Conservation (phyloP, 257 asterid species). For the Przewalskia tangutica region DNA sequence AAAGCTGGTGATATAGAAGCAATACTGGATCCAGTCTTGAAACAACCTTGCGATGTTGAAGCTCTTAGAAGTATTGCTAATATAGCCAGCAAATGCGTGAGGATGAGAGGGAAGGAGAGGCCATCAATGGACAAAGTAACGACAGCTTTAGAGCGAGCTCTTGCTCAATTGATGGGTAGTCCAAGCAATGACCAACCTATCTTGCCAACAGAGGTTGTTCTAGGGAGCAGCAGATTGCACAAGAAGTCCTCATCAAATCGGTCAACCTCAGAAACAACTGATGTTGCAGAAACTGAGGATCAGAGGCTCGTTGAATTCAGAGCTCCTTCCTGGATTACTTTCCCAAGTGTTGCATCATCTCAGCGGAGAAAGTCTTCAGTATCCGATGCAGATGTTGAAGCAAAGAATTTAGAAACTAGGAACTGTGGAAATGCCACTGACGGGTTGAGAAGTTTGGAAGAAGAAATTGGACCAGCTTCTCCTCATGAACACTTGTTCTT, state of each 20-base stretch:
- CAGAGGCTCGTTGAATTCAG: constrained; percentile 69
- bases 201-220: constrained; percentile 80
- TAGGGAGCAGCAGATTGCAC: constrained; percentile 88
- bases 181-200: constrained; percentile 88
- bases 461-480: constrained; percentile 91
- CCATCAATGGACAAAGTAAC: constrained; percentile 95
- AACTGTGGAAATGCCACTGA: constrained; percentile 41
- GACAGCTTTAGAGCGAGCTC: constrained; percentile 69
- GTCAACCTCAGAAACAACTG: constrained; percentile 67
- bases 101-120: constrained; percentile 94
- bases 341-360: constrained; percentile 88
- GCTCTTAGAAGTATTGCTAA: constrained; percentile 68
- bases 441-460: constrained; percentile 56
- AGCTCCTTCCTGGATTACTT: constrained; percentile 90
- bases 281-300: constrained; percentile 63
- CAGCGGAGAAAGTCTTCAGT: constrained; percentile 77
- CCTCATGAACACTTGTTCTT: constrained; percentile 77
- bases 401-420: constrained; percentile 38
- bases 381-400: constrained; percentile 72
- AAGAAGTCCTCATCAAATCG: constrained; percentile 64
- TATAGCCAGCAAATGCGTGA: constrained; percentile 71
- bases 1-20: constrained; percentile 54
- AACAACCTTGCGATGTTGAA: constrained; percentile 54
- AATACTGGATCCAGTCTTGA: constrained; percentile 54
- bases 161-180: constrained; percentile 76